Conservation (phyloP, 176 grass and related monocot genomes). For the Thalia dealbata region DNA sequence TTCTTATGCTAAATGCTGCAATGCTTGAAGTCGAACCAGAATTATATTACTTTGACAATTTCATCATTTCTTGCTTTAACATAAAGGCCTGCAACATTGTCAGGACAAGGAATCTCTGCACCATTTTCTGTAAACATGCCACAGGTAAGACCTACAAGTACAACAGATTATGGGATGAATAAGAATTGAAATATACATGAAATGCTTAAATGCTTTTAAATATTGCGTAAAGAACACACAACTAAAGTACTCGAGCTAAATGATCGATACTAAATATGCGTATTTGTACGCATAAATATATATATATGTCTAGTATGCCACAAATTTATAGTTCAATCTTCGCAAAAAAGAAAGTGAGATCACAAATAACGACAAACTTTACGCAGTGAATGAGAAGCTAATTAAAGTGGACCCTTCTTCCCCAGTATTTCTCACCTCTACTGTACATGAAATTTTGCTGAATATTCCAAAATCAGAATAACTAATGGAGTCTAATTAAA, state of each 20-base stretch:
- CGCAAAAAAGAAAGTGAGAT: no score
- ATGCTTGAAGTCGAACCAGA: neutral
- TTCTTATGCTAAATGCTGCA: no score
- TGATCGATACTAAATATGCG: neutral
- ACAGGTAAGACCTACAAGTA: conserved; percentile 68
- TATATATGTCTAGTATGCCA: no score
- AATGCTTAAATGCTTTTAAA: neutral
- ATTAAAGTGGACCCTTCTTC: no score
- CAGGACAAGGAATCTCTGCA: conserved; percentile 62
- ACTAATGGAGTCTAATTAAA: no score
- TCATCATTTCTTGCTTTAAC: conserved; percentile 55
- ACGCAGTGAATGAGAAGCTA: no score
- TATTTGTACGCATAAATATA: no score
- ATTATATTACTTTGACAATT: conserved; percentile 70
- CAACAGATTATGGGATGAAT: neutral
- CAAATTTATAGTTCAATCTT: no score
- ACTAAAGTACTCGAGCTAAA: neutral
- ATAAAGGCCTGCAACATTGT: conserved; percentile 79
- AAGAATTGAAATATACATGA: neutral
- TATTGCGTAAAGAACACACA: no score
- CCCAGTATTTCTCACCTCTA: neutral
- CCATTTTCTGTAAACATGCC: conserved; percentile 79
- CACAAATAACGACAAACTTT: no score
- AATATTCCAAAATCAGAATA: no score
- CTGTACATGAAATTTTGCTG: no score